These are phyloP conservation scores for Biscutella auriculata DNA, from an alignment of 441 rosid genomes.

Conservation along the genomic window DNA sequence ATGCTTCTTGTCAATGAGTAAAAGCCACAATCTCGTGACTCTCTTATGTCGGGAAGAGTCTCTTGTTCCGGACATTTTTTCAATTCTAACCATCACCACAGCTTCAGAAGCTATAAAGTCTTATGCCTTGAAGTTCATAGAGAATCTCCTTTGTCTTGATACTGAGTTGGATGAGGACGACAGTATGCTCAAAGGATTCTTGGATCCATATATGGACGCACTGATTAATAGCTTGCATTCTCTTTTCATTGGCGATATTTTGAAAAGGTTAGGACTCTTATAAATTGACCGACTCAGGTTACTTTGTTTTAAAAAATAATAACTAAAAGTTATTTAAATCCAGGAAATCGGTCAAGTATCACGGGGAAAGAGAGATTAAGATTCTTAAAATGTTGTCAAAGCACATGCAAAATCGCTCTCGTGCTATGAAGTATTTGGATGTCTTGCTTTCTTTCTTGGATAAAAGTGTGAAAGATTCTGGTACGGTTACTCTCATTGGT, in stretches of 20 bases:
- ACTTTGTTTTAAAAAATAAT: neutral
- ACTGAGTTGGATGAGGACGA: conserved; percentile 43
- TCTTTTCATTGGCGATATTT: conserved; percentile 45
- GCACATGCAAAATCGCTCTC: conserved; percentile 38
- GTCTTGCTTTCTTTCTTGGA: conserved; percentile 58
- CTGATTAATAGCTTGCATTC: conserved; percentile 64
- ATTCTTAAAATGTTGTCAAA: conserved; percentile 64
- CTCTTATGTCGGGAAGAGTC: conserved; percentile 51
- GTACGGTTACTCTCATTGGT: conserved; percentile 29
- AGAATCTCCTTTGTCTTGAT: conserved; percentile 72
- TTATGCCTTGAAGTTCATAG: conserved; percentile 58
- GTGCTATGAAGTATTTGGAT: conserved; percentile 54
- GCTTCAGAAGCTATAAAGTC: conserved; percentile 77
- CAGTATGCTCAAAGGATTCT: conserved; percentile 29
- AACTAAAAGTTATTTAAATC: conserved; percentile 4
- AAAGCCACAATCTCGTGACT: conserved; percentile 47
- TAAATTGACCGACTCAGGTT: neutral
- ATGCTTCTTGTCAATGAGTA: conserved; percentile 90
- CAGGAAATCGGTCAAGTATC: conserved; percentile 67
- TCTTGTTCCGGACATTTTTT: conserved; percentile 69
- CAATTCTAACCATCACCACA: conserved; percentile 52
- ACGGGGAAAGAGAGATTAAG: conserved; percentile 46
- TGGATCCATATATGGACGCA: conserved; percentile 49
- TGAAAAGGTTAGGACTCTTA: conserved; percentile 49
- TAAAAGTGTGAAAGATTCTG: conserved; percentile 43